Evolutionary conservation across 148 eudicot species (phyloP).

Genomic region (Fallopia convolvulus): DNA sequence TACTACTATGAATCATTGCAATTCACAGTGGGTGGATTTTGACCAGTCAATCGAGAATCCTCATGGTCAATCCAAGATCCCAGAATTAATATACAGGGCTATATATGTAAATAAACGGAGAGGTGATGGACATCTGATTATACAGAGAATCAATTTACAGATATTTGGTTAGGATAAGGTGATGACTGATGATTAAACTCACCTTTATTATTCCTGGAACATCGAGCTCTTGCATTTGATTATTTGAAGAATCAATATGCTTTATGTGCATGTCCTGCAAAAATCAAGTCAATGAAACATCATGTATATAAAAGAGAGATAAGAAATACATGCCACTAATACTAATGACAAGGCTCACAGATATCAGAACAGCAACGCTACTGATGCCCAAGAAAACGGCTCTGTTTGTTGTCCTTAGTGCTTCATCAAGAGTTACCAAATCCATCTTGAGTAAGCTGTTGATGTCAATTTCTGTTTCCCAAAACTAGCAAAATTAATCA

Average conservation of each 20-base stretch:
- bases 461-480: conserved; percentile 60
- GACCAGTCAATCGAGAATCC: not conserved
- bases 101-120: no score
- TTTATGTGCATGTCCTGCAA: conserved; percentile 57
- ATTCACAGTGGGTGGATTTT: not conserved
- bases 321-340: not conserved
- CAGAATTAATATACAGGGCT: not conserved
- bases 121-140: not conserved
- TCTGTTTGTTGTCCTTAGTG: conserved; percentile 61
- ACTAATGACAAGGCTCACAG: conserved; percentile 39
- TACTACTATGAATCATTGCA: no score
- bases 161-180: not conserved
- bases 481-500: conserved; percentile 12
- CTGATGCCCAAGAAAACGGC: conserved; percentile 72
- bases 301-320: not conserved
- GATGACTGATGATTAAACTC: conserved; percentile 15
- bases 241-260: conserved; percentile 34
- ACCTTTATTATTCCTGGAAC: conserved; percentile 48
- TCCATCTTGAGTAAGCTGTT: conserved; percentile 77
- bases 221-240: conserved; percentile 36
- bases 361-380: conserved; percentile 54
- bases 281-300: conserved; percentile 16
- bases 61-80: not conserved
- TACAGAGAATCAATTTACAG: not conserved
- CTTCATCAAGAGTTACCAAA: conserved; percentile 86